These are phyloP conservation scores for Domatiomyces catenatus DNA, from an alignment of 2,329 filamentous ascomycete species.

Conservation along the genomic window DNA sequence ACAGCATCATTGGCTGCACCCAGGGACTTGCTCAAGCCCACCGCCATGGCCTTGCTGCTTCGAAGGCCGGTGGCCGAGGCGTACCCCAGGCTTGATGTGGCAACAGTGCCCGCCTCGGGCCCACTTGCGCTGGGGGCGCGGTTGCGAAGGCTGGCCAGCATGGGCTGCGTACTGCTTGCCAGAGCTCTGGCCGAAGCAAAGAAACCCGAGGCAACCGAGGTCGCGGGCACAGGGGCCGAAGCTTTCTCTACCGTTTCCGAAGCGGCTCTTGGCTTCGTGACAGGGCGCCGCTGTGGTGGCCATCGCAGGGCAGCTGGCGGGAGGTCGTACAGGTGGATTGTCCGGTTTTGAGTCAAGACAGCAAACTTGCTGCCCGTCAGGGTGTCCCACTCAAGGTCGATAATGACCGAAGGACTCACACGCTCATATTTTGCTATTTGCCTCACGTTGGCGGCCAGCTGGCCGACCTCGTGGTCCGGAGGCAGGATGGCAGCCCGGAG, in stretches of 20 bases:
- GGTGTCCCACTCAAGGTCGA: constrained; percentile 77
- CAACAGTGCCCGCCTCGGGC: constrained; percentile 27
- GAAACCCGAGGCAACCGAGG: constrained; percentile 33
- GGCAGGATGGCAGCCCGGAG: constrained; percentile 18
- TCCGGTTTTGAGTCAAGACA: constrained; percentile 87
- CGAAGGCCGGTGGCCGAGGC: constrained; percentile 32
- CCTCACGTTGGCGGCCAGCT: constrained; percentile 39
- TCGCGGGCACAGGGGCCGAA: constrained; percentile 31
- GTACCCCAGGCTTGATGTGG: constrained; percentile 25
- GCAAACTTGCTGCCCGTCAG: constrained; percentile 70
- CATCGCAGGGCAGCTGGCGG: constrained; percentile 69
- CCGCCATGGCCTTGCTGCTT: constrained; percentile 33
- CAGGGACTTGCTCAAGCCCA: constrained; percentile 35
- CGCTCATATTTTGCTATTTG: constrained; percentile 80
- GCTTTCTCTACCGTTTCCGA: constrained; percentile 23
- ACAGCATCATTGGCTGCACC: constrained; percentile 34
- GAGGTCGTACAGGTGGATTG: constrained; percentile 80
- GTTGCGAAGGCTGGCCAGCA: constrained; percentile 50
- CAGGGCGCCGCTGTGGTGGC: constrained; percentile 50
- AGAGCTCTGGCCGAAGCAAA: constrained; percentile 57
- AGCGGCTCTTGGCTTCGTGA: constrained; percentile 19
- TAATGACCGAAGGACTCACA: constrained; percentile 78
- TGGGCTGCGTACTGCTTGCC: constrained; percentile 41
- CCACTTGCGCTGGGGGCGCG: constrained; percentile 33
- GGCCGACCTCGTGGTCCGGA: constrained; percentile 1